Percentiles rank a stretch among this genome's conserved stretches.
Conservation (phyloP, 2,329 filamentous ascomycete species). For the Fusarium beomiforme region DNA sequence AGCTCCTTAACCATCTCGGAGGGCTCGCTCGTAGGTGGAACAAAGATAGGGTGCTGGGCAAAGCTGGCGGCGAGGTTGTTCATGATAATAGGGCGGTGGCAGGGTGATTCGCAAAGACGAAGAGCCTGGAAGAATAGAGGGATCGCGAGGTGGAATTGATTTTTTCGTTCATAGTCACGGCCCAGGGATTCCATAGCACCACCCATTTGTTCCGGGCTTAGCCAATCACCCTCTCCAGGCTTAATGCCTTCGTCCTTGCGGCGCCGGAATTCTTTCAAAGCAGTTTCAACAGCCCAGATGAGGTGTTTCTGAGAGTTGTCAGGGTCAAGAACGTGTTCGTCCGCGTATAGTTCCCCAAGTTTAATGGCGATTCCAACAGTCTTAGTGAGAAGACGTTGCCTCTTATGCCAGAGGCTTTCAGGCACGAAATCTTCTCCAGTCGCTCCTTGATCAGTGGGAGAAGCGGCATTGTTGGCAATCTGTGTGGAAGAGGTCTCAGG, state of each 20-base stretch:
- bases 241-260: constrained; percentile 74
- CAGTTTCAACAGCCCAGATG: constrained; percentile 83
- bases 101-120: constrained; percentile 70
- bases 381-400: constrained; percentile 77
- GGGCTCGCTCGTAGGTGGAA: constrained; percentile 42
- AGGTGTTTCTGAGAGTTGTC: constrained; percentile 78
- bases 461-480: neutral
- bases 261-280: constrained; percentile 77
- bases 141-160: constrained; percentile 82
- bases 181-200: constrained; percentile 79
- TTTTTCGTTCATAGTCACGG: constrained; percentile 77
- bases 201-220: constrained; percentile 77
- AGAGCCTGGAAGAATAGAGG: constrained; percentile 89
- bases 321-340: constrained; percentile 77
- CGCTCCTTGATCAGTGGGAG: constrained; percentile 32
- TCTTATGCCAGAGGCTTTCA: constrained; percentile 65
- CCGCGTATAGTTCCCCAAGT: constrained; percentile 83
- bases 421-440: constrained; percentile 41
- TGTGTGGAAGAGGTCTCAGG: constrained; percentile 3
- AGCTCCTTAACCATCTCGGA: constrained; percentile 44
- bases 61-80: constrained; percentile 82
- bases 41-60: constrained; percentile 69
- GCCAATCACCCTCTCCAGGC: constrained; percentile 76
- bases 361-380: constrained; percentile 82
- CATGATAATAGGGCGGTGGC: constrained; percentile 87